These are phyloP conservation scores for Paecilomyces sp. DNA, from an alignment of 2,329 filamentous ascomycete genomes.

Conservation along the genomic window DNA sequence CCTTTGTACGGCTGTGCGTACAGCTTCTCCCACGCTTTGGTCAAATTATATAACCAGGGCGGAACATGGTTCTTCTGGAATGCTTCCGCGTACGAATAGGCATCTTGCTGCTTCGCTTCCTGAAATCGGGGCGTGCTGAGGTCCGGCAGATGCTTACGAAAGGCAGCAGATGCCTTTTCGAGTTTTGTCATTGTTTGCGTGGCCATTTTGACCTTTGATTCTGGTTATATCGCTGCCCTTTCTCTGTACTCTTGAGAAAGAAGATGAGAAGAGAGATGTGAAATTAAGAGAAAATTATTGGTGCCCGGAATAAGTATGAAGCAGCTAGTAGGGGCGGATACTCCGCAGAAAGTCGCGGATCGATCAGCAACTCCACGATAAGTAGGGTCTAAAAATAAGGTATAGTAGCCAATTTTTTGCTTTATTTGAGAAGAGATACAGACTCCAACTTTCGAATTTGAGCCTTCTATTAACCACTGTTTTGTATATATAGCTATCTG, in stretches of 20 bases:
- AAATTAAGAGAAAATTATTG: background rate
- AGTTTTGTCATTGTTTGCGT: background rate
- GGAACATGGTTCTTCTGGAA: slow-evolving; percentile 55
- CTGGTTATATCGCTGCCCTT: background rate
- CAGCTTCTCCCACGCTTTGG: slow-evolving; percentile 52
- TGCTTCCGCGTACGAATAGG: slow-evolving; percentile 53
- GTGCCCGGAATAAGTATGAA: background rate
- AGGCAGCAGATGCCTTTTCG: slow-evolving; percentile 29
- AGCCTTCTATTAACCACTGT: background rate
- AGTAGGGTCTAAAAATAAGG: background rate
- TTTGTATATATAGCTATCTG: background rate
- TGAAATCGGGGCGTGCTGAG: slow-evolving; percentile 55
- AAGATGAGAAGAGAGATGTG: background rate
- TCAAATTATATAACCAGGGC: slow-evolving; percentile 60
- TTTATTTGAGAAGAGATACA: background rate
- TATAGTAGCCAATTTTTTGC: too few relatives aligned
- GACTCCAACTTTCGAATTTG: background rate
- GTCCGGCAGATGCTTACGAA: slow-evolving; percentile 57
- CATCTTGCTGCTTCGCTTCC: slow-evolving; percentile 55
- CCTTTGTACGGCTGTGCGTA: slow-evolving; percentile 62
- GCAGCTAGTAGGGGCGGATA: background rate
- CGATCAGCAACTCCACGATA: background rate
- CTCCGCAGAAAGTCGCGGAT: background rate
- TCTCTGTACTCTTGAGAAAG: too few relatives aligned
- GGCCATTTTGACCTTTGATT: background rate